Evolutionary conservation across 768 basidiomycete genomes (phyloP), one percentile per base, ranked within the genome.

Genomic region (Terana coerulea): DNA sequence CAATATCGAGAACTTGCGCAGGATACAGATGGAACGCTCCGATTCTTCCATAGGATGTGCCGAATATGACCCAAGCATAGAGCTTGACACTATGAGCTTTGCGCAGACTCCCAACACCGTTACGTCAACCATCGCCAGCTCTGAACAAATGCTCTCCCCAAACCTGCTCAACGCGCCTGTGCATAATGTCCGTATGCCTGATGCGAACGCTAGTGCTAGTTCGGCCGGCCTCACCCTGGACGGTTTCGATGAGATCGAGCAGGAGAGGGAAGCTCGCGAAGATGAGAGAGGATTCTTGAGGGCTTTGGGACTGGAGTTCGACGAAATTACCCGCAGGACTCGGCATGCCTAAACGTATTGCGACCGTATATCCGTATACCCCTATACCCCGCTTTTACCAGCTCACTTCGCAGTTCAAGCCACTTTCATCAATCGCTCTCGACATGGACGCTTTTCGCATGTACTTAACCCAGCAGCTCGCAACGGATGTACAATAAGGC

Each of bases 31-130:
- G 15, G 28, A 35, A 34, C 35, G 43, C 7, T 10, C 31, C 35
- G 47, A 24, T 14, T 49, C 47, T 19, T 43, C 53, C 15, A 26
- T 54, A 15, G 53, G 48, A 14, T 53, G 49, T 39, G 56, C 49
- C 3, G 47, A 54, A 15, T 52, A 60, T 33, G 56, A 60, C 6
- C 52, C 55, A 0, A 59, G 63, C 17, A 52, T 61, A 9, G 59
- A 59, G n/a, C 41, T 63, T 1, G 62, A 65, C 25, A 60, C 55
- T 40, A 65, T 65, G 60, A 63, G 62, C 47, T 65, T 65, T 37
- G 64, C 64, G 9, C 52, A 54, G 12, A 63, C 53, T 2, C 54
- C 54, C 7, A 56, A 57, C 30, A 28, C 49, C n/a, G 40, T 53
- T 9, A 52, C 28, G 41, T 50, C 49, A 22, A 22, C 45, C 5